A percentile compares a stretch with the other conserved stretches of the same genome.
Conservation (phyloP, 2,329 filamentous ascomycete species). For the Bretziella fagacearum region DNA sequence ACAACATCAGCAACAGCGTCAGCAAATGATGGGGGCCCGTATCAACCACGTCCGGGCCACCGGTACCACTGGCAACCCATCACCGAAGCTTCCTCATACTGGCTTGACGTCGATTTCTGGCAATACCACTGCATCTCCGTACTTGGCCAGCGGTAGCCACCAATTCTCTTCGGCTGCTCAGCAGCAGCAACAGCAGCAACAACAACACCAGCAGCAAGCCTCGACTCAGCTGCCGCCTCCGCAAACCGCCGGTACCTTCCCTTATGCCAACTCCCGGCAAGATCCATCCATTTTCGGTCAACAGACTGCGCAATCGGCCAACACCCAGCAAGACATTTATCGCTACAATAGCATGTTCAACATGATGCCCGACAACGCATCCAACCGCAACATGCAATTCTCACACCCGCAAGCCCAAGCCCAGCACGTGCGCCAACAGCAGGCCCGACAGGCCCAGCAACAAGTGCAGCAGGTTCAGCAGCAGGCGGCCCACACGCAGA, state of each 20-base stretch:
- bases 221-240: slow-evolving; percentile 5
- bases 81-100: slow-evolving; percentile 9
- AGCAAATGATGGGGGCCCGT: slow-evolving; percentile 11
- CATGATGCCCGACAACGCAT: neutral
- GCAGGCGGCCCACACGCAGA: slow-evolving; percentile 8
- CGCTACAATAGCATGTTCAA: slow-evolving; percentile 1
- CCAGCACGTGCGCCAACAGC: slow-evolving; percentile 4
- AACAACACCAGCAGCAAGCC: neutral
- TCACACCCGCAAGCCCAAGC: slow-evolving; percentile 5
- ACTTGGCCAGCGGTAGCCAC: slow-evolving; percentile 6
- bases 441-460: neutral
- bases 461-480: slow-evolving; percentile 8
- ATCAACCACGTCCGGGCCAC: neutral
- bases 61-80: slow-evolving; percentile 4
- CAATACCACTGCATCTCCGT: slow-evolving; percentile 5
- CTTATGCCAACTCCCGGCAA: slow-evolving; percentile 1
- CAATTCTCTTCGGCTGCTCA: neutral
- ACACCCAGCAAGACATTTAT: slow-evolving; percentile 6
- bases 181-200: neutral
- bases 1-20: slow-evolving; percentile 15
- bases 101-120: slow-evolving; percentile 4
- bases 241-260: slow-evolving; percentile 2
- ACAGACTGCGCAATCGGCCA: neutral
- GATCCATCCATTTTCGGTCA: slow-evolving; percentile 8
- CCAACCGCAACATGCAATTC: slow-evolving; percentile 7